Percentiles rank a stretch among this genome's conserved stretches.
These are phyloP conservation scores for Salix purpurea DNA, from an alignment of 345 rosid genomes.

Conservation along the genomic window DNA sequence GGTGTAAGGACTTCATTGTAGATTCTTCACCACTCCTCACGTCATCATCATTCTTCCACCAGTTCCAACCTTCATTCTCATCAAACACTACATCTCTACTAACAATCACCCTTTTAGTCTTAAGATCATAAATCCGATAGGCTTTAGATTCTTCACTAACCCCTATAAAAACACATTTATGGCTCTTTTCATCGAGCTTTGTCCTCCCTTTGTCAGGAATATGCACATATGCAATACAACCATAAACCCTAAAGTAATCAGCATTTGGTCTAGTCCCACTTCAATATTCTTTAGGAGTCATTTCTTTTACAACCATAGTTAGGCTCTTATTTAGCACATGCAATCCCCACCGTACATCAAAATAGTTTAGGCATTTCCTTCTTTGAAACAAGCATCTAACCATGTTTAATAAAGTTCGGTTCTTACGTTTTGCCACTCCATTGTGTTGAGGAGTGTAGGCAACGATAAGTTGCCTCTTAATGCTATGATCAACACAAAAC, in stretches of 20 bases:
- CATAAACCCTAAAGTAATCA: background rate
- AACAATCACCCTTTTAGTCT: background rate
- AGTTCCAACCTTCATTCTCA: background rate
- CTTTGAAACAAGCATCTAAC: background rate
- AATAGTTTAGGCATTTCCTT: background rate
- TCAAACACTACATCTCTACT: background rate
- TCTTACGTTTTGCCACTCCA: background rate
- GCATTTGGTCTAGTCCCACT: background rate
- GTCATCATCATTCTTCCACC: background rate
- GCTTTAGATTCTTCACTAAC: background rate
- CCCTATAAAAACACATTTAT: background rate
- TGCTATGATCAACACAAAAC: background rate
- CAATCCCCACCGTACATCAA: background rate
- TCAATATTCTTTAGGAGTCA: background rate
- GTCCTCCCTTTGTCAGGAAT: background rate
- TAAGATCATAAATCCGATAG: background rate
- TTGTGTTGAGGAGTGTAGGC: background rate
- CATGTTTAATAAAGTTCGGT: background rate
- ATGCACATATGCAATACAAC: background rate
- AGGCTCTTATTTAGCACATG: background rate
- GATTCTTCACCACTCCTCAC: background rate
- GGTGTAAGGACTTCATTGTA: background rate
- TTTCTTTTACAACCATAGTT: background rate
- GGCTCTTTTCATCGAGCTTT: background rate
- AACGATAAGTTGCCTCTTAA: background rate